Evolutionary conservation across 2,329 filamentous ascomycete genomes (phyloP).

Genomic region (Fusarium sp.): DNA sequence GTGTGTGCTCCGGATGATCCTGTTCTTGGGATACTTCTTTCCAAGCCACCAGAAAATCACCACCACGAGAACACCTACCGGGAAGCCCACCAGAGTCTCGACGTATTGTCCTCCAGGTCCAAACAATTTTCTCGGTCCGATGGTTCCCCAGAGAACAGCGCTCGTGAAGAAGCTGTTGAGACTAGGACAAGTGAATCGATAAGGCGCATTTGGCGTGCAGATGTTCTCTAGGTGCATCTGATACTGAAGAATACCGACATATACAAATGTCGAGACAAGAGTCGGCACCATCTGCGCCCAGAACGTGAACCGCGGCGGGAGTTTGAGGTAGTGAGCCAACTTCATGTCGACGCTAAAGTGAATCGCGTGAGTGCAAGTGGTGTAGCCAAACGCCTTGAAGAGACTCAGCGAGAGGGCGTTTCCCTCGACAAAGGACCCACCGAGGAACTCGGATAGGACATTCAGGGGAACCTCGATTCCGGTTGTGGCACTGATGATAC

Average conservation of each 20-base stretch:
- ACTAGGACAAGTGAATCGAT: slow-evolving; percentile 53
- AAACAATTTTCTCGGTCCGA: slow-evolving; percentile 54
- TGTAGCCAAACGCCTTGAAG: slow-evolving; percentile 58
- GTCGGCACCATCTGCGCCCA: slow-evolving; percentile 51
- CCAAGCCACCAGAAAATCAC: slow-evolving; percentile 52
- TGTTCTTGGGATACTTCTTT: slow-evolving; percentile 48
- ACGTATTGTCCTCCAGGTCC: slow-evolving; percentile 52
- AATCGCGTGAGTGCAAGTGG: slow-evolving; percentile 51
- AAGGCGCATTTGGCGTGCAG: slow-evolving; percentile 52
- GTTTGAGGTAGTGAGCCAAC: slow-evolving; percentile 60
- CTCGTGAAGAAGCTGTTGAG: slow-evolving; percentile 55
- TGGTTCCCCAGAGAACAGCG: slow-evolving; percentile 56
- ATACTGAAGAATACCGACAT: slow-evolving; percentile 52
- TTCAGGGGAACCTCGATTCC: slow-evolving; percentile 56
- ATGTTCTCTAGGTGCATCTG: slow-evolving; percentile 52
- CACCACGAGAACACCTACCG: slow-evolving; percentile 52
- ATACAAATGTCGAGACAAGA: slow-evolving; percentile 50
- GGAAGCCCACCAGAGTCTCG: slow-evolving; percentile 53
- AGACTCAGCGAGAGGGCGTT: slow-evolving; percentile 61
- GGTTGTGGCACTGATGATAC: slow-evolving; percentile 59
- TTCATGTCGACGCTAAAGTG: slow-evolving; percentile 52
- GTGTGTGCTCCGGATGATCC: slow-evolving; percentile 54
- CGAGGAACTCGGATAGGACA: slow-evolving; percentile 62
- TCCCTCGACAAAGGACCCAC: slow-evolving; percentile 56
- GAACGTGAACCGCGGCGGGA: slow-evolving; percentile 52